phyloP scores from a whole-genome alignment of 192 early-diverging fungal species.

The Spizellomyces sp. region DNA sequence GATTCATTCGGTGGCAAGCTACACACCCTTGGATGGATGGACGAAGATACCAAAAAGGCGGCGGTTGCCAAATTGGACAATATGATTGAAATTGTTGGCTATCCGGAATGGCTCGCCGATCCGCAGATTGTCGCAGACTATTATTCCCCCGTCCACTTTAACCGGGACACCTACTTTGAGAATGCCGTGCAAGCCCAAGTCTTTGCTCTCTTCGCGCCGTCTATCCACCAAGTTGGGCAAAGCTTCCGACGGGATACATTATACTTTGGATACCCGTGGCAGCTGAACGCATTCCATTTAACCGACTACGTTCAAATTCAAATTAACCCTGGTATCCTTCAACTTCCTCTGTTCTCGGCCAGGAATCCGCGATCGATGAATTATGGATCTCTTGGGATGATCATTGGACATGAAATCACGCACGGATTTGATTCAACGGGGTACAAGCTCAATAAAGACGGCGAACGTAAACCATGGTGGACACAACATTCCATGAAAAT shows the following conservation, averaged over 20 bases:
- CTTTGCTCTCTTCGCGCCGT: constrained; percentile 46
- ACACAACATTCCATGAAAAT: constrained; percentile 25
- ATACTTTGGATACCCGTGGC: constrained; percentile 45
- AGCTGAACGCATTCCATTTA: constrained; percentile 47
- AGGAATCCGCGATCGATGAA: constrained; percentile 61
- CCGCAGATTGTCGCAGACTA: constrained; percentile 52
- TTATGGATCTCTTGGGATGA: constrained; percentile 68
- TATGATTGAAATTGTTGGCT: constrained; percentile 66
- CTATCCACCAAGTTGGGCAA: constrained; percentile 30
- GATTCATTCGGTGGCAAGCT: constrained; percentile 46
- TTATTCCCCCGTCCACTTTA: constrained; percentile 52
- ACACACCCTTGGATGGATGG: constrained; percentile 57
- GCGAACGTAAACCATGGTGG: constrained; percentile 52
- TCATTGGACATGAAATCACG: constrained; percentile 78
- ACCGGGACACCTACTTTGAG: constrained; percentile 57
- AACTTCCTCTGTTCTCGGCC: constrained; percentile 63
- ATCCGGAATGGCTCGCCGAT: constrained; percentile 63
- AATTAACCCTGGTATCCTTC: constrained; percentile 62
- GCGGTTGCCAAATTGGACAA: constrained; percentile 62
- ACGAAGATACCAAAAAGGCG: constrained; percentile 48
- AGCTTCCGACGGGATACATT: constrained; percentile 29
- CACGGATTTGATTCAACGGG: constrained; percentile 74
- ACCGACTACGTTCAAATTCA: constrained; percentile 44
- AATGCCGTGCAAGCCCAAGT: constrained; percentile 53
- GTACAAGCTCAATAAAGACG: constrained; percentile 55